phyloP scores from a whole-genome alignment of 2,329 filamentous ascomycete species.

The Aspergillus fijiensis region DNA sequence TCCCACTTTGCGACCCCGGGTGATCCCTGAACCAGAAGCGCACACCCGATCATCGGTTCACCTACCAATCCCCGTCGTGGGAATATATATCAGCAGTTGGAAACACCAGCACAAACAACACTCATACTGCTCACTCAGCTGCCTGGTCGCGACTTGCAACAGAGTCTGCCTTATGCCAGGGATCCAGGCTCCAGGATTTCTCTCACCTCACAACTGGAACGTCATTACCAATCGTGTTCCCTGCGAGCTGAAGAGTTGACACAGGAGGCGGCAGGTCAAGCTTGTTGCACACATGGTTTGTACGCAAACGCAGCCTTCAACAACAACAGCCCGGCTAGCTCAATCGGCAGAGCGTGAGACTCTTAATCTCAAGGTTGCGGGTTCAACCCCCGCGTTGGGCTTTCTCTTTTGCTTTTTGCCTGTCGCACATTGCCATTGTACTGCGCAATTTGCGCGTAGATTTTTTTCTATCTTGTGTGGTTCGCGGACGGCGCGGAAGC shows the following conservation, averaged over 20 bases:
- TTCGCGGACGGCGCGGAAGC: not conserved
- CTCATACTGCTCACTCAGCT: too few relatives aligned
- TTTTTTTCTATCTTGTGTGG: not conserved
- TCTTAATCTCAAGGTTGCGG: slow-evolving; percentile 48
- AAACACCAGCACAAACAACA: too few relatives aligned
- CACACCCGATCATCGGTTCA: too few relatives aligned
- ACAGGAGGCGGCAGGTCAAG: too few relatives aligned
- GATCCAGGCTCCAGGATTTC: not conserved
- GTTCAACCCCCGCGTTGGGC: slow-evolving; percentile 47
- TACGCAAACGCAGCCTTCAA: not conserved
- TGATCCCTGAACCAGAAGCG: too few relatives aligned
- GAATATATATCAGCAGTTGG: too few relatives aligned
- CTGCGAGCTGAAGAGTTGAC: not conserved
- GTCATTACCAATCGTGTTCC: not conserved
- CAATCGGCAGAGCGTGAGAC: slow-evolving; percentile 54
- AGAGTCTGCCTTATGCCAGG: not conserved
- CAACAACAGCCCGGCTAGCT: slow-evolving; percentile 46
- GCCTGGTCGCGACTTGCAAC: too few relatives aligned
- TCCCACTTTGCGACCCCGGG: too few relatives aligned
- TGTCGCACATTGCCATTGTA: not conserved
- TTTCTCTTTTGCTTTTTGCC: slow-evolving; percentile 17
- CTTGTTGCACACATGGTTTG: not conserved
- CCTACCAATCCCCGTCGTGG: too few relatives aligned
- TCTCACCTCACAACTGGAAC: not conserved
- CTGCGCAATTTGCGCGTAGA: not conserved